Percentiles rank a stretch among this genome's conserved stretches.
phyloP scores from a whole-genome alignment of 495 filamentous ascomycete genomes.

The Cercophora samala region DNA sequence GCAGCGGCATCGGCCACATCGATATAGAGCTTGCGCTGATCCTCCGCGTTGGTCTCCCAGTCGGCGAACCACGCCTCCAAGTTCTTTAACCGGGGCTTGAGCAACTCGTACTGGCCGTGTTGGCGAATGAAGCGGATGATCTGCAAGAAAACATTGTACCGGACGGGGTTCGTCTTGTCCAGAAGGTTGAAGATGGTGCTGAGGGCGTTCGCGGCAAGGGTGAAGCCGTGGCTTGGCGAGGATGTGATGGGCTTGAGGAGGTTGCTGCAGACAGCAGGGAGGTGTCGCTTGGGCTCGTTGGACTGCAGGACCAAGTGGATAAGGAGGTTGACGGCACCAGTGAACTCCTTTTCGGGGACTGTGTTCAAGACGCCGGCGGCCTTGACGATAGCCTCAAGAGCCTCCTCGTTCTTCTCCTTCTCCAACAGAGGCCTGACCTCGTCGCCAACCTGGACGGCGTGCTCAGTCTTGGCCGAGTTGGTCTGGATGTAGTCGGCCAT shows the following conservation, averaged over 20 bases:
- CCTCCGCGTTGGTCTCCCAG: constrained; percentile 80
- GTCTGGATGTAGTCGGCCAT: constrained; percentile 74
- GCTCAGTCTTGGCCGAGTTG: background rate
- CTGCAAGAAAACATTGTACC: constrained; percentile 84
- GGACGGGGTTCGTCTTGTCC: constrained; percentile 64
- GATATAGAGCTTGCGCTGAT: constrained; percentile 75
- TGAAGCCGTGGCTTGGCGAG: constrained; percentile 77
- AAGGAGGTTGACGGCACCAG: constrained; percentile 90
- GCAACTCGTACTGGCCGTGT: constrained; percentile 68
- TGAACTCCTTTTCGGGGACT: constrained; percentile 93
- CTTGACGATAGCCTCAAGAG: constrained; percentile 80
- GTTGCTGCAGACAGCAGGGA: constrained; percentile 80
- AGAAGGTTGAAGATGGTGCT: constrained; percentile 98
- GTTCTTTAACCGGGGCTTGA: constrained; percentile 73
- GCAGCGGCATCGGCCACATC: constrained; percentile 73
- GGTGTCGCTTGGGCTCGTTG: constrained; percentile 75
- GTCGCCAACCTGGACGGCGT: constrained; percentile 42
- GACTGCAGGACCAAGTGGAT: constrained; percentile 86
- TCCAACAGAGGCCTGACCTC: constrained; percentile 72
- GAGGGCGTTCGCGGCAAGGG: constrained; percentile 80
- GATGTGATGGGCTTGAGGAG: constrained; percentile 82
- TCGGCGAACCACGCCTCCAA: constrained; percentile 75
- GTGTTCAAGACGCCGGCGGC: constrained; percentile 68
- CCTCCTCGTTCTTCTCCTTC: constrained; percentile 73
- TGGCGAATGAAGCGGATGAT: constrained; percentile 75